Conservation (phyloP, 768 basidiomycete species). For the Mycena amicta region DNA sequence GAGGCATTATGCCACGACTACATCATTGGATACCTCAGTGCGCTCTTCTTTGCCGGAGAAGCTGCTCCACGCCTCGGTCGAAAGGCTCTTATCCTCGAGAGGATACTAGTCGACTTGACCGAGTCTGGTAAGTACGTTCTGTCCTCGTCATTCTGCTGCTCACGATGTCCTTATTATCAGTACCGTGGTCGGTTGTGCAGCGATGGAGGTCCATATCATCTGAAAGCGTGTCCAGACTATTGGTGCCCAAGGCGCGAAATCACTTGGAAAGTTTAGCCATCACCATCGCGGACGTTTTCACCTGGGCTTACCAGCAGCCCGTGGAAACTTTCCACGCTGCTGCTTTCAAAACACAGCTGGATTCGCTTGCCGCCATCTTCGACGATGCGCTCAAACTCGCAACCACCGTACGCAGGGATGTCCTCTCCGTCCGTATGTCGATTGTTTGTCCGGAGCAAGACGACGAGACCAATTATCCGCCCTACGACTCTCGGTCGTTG, state of each 20-base stretch:
- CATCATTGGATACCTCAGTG: constrained; percentile 7
- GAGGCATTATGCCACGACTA: constrained; percentile 18
- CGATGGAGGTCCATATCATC: constrained; percentile 22
- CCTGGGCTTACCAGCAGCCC: constrained; percentile 15
- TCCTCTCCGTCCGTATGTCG: constrained; percentile 21
- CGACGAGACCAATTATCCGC: neutral
- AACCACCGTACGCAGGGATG: constrained; percentile 16
- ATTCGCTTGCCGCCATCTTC: constrained; percentile 4
- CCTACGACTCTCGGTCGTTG: constrained; percentile 1
- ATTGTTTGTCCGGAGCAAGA: constrained; percentile 1
- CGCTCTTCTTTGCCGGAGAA: constrained; percentile 12
- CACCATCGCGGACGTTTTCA: constrained; percentile 1
- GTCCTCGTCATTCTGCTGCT: neutral
- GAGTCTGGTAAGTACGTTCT: neutral
- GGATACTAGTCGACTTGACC: constrained; percentile 5
- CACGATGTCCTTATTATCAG: constrained; percentile 7
- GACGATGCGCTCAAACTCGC: constrained; percentile 14
- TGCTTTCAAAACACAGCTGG: neutral
- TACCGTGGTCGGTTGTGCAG: constrained; percentile 20
- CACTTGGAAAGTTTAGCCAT: neutral
- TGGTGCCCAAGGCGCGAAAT: neutral
- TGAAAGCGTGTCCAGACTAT: neutral
- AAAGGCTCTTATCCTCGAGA: neutral
- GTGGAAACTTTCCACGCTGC: constrained; percentile 7
- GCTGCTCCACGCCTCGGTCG: neutral